Evolutionary conservation across 179 eudicot genomes (phyloP).

Genomic region (Heliamphora ciliata): DNA sequence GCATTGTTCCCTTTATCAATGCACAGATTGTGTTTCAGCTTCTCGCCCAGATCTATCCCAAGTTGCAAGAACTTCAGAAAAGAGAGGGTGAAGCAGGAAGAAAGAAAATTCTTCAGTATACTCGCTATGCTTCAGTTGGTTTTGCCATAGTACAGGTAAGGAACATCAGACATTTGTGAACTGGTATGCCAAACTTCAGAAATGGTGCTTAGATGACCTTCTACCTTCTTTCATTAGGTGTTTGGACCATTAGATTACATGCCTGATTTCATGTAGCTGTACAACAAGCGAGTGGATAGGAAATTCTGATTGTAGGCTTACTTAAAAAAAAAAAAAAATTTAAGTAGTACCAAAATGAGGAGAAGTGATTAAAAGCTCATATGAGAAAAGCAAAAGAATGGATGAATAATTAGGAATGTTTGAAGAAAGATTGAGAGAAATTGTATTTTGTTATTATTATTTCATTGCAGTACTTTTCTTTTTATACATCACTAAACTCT

Average conservation of each 20-base stretch:
- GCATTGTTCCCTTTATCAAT: slow-evolving; percentile 95
- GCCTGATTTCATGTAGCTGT: not conserved
- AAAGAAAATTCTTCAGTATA: slow-evolving; percentile 87
- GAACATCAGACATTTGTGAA: not conserved
- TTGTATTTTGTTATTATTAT: too few relatives aligned
- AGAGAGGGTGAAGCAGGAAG: slow-evolving; percentile 98
- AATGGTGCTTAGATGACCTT: not conserved
- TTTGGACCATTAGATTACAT: not conserved
- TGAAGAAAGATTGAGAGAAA: too few relatives aligned
- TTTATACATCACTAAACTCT: too few relatives aligned
- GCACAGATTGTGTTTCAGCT: slow-evolving; percentile 97
- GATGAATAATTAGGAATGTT: not conserved
- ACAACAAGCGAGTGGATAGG: not conserved
- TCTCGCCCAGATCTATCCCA: slow-evolving; percentile 89
- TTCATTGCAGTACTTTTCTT: too few relatives aligned
- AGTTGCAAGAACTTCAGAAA: slow-evolving; percentile 95
- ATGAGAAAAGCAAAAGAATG: not conserved
- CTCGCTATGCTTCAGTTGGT: slow-evolving; percentile 97
- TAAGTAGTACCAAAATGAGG: not conserved
- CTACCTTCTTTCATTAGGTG: not conserved
- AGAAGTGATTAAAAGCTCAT: not conserved
- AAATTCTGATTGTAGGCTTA: not conserved
- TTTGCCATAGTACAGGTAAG: slow-evolving; percentile 94
- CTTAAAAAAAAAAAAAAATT: not conserved
- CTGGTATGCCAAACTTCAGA: not conserved